phyloP scores from a whole-genome alignment of 2,329 filamentous ascomycete genomes.

The Didymella glomerata region DNA sequence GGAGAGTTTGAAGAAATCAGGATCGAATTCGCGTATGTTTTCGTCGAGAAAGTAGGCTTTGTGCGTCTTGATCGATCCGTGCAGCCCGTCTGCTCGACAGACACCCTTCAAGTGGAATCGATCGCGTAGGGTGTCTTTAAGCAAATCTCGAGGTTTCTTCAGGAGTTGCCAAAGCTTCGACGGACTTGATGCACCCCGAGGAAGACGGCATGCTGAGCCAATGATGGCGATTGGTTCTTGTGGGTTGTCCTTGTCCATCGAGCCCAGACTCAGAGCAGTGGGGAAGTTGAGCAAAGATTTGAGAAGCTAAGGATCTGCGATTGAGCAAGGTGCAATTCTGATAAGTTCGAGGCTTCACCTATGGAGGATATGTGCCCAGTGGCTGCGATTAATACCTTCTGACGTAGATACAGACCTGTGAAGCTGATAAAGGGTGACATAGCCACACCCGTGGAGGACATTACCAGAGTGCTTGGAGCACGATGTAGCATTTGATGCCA shows the following conservation, averaged over 20 bases:
- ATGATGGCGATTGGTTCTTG: conserved; percentile 1
- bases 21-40: conserved; percentile 27
- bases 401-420: background rate
- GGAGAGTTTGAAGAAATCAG: conserved; percentile 31
- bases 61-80: conserved; percentile 1
- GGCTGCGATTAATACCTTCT: background rate
- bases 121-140: background rate
- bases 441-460: background rate
- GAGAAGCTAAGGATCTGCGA: background rate
- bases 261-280: background rate
- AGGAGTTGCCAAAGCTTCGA: conserved; percentile 4
- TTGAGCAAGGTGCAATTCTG: background rate
- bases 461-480: background rate
- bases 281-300: background rate
- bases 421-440: background rate
- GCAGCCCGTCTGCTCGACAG: background rate
- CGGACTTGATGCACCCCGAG: background rate
- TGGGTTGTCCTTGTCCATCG: background rate
- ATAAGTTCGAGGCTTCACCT: background rate
- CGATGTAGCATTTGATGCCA: background rate
- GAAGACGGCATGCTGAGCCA: conserved; percentile 2
- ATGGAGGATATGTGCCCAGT: background rate
- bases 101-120: background rate
- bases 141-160: background rate
- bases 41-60: background rate